phyloP scores from a whole-genome alignment of 331 rosid genomes.

The Malus hybrid region DNA sequence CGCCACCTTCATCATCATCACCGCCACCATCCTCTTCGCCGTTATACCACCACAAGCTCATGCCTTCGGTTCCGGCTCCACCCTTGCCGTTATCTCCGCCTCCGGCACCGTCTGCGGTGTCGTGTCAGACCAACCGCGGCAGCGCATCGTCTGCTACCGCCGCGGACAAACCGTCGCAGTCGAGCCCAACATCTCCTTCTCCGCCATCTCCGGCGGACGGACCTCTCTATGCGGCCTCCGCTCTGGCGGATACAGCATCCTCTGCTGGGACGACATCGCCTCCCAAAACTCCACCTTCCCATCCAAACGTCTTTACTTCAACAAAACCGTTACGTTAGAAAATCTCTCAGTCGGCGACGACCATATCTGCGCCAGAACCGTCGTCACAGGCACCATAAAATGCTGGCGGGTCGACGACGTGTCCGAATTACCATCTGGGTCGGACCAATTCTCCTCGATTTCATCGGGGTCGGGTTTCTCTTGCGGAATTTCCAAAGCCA shows the following conservation, averaged over 20 bases:
- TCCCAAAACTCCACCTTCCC: constrained; percentile 8
- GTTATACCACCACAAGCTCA: neutral
- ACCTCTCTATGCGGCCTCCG: constrained; percentile 67
- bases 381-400: constrained; percentile 30
- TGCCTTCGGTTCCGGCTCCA: constrained; percentile 72
- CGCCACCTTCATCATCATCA: neutral
- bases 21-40: neutral
- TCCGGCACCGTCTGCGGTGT: constrained; percentile 76
- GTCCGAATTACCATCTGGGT: constrained; percentile 17
- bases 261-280: constrained; percentile 59
- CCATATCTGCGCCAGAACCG: constrained; percentile 62
- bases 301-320: constrained; percentile 40
- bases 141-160: constrained; percentile 56
- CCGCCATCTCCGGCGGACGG: constrained; percentile 71
- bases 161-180: constrained; percentile 22
- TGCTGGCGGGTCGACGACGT: constrained; percentile 47
- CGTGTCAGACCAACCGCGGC: constrained; percentile 30
- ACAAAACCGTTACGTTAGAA: constrained; percentile 37
- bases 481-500: constrained; percentile 51
- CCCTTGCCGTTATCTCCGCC: constrained; percentile 52
- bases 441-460: constrained; percentile 40
- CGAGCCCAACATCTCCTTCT: constrained; percentile 46
- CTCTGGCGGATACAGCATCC: constrained; percentile 52
- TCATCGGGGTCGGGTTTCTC: constrained; percentile 85
- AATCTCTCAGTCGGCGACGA: constrained; percentile 58